Evolutionary conservation across 2,329 filamentous ascomycete genomes (phyloP), one percentile per base, ranked within the genome.

Genomic region (Colletotrichum trifolii): DNA sequence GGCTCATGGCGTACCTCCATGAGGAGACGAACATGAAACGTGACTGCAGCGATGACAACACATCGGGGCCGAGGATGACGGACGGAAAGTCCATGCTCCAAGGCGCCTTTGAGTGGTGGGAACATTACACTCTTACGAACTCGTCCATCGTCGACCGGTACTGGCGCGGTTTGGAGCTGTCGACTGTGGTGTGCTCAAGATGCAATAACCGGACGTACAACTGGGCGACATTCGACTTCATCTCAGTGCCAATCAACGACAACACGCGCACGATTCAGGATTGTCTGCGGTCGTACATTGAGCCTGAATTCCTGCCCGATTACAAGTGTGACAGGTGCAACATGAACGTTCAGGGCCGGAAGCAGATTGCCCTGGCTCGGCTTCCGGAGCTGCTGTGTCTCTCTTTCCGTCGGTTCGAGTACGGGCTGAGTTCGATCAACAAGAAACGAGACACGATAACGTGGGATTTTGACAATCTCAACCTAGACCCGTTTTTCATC

Each of bases 301-400:
- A 87, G 35, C 85, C 89, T 66, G 91, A 93, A 72, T 82, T 84
- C 64, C 78, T 95, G 25, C 84, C 86, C 33, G 89, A 88, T 38
- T 91, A 91, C 62, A 87, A 89, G 64, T 97, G 93, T 76, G 90
- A 93, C 54, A 83, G 86, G 55, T 97, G 93, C 81, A 89, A 90
- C 68, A 84, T 83, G 63, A 86, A 87, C 58, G 85, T 89, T 25
- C 86, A 87, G 66, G 91, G 90, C 64, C 88, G 85, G 38, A 92
- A 92, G 72, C 88, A 88, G 67, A 87, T 91, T 64, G 90, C 88
- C 52, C 87, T 96, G 63, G 94, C 91, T 8, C 89, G 93, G 8
- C 87, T 94, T 35, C 94, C 95, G 0, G 88, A 92, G 56, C 88
- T 94, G 61, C 82, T 97, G 8, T 91, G 94, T 60, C 81, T 97